phyloP scores from a whole-genome alignment of 1,139 yeast species.

The Kurtzmaniella quercitrusa region DNA sequence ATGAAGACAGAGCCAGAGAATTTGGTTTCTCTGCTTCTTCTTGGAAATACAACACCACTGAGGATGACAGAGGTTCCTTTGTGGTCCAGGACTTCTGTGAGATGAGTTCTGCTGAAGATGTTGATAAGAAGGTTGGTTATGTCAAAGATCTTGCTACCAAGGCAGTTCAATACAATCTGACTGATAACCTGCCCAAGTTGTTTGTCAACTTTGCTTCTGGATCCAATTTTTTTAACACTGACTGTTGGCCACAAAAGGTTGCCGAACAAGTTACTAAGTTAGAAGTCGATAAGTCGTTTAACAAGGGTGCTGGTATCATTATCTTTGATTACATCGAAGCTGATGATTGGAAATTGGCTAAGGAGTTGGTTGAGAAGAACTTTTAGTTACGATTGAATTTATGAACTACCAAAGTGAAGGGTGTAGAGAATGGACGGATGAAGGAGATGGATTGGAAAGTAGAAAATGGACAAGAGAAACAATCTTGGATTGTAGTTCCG shows the following conservation, averaged over 20 bases:
- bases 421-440: too few relatives aligned
- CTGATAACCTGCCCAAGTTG: slow-evolving; percentile 46
- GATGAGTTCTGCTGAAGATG: slow-evolving; percentile 48
- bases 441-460: too few relatives aligned
- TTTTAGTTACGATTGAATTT: slow-evolving; percentile 25
- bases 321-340: slow-evolving; percentile 67
- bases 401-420: too few relatives aligned
- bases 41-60: slow-evolving; percentile 66
- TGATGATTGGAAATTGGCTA: slow-evolving; percentile 57
- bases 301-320: slow-evolving; percentile 54
- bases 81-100: slow-evolving; percentile 78
- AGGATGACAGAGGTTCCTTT: slow-evolving; percentile 59
- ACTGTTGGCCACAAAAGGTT: slow-evolving; percentile 72
- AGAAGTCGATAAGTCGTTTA: slow-evolving; percentile 47
- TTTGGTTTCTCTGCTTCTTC: slow-evolving; percentile 67
- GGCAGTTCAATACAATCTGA: slow-evolving; percentile 50
- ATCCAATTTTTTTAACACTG: slow-evolving; percentile 65
- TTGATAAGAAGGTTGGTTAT: slow-evolving; percentile 53
- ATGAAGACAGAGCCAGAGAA: slow-evolving; percentile 35
- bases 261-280: slow-evolving; percentile 49
- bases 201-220: slow-evolving; percentile 75
- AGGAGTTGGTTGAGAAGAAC: slow-evolving; percentile 52
- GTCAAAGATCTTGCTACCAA: slow-evolving; percentile 53
- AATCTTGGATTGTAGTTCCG: too few relatives aligned
- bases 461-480: too few relatives aligned